These are phyloP conservation scores for Oryza nivara DNA, from an alignment of 176 grass and related monocot genomes.

Conservation along the genomic window DNA sequence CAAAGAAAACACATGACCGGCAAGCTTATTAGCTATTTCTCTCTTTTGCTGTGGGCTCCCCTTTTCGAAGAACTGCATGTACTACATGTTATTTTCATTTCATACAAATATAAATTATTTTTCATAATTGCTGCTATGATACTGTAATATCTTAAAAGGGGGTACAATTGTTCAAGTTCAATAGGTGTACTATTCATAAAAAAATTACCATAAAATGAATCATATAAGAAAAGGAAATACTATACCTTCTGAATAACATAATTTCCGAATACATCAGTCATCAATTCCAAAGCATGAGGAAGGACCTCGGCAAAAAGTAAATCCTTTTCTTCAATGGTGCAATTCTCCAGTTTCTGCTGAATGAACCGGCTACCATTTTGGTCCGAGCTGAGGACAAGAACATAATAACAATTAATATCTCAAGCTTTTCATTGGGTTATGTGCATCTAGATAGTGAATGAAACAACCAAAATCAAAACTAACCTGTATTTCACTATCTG, in stretches of 20 bases:
- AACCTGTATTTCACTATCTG: slow-evolving; percentile 87
- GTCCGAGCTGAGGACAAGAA: slow-evolving; percentile 67
- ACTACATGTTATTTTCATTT: slow-evolving; percentile 14
- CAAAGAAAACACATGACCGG: slow-evolving; percentile 68
- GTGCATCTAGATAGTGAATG: not conserved
- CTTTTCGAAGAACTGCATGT: slow-evolving; percentile 83
- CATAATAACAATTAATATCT: slow-evolving; percentile 14
- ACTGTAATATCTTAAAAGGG: slow-evolving; percentile 20
- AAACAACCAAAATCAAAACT: slow-evolving; percentile 42
- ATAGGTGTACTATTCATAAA: not conserved
- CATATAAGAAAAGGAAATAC: not conserved
- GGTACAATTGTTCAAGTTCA: not conserved
- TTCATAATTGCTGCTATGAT: slow-evolving; percentile 12
- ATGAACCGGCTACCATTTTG: slow-evolving; percentile 97
- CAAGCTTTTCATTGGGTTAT: slow-evolving; percentile 32
- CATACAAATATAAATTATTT: slow-evolving; percentile 5
- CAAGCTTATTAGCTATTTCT: slow-evolving; percentile 76
- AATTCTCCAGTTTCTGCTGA: slow-evolving; percentile 89
- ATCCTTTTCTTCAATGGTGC: slow-evolving; percentile 81
- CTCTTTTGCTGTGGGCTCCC: slow-evolving; percentile 76
- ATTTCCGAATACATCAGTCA: slow-evolving; percentile 97
- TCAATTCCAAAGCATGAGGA: slow-evolving; percentile 73
- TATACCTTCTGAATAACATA: slow-evolving; percentile 99
- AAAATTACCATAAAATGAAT: not conserved
- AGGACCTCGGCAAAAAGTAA: slow-evolving; percentile 78